Conservation (phyloP, 1,139 yeast genomes). For the Nakaseomyces delphensis region DNA sequence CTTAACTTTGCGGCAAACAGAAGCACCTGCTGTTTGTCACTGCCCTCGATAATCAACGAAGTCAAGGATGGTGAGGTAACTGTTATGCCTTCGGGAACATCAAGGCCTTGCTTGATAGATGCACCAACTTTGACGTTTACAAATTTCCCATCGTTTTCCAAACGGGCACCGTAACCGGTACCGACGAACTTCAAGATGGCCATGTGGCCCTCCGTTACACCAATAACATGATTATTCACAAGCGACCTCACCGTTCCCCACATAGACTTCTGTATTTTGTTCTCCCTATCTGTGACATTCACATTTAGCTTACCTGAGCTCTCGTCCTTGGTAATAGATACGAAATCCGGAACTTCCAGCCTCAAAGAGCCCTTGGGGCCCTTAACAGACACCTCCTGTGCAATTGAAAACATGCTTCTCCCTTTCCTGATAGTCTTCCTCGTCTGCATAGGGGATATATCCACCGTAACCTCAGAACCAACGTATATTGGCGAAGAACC, state of each 20-base stretch:
- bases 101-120: constrained; percentile 57
- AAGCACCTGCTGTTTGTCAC: constrained; percentile 79
- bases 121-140: constrained; percentile 79
- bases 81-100: constrained; percentile 65
- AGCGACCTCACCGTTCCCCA: constrained; percentile 93
- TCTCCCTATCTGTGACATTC: constrained; percentile 46
- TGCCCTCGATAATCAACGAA: constrained; percentile 75
- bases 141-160: constrained; percentile 47
- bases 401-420: constrained; percentile 47
- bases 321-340: constrained; percentile 35
- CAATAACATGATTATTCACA: constrained; percentile 67
- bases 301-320: constrained; percentile 42
- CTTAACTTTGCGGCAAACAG: constrained; percentile 85
- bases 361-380: constrained; percentile 76
- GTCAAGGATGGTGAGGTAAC: constrained; percentile 84
- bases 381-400: constrained; percentile 52
- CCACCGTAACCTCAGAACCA: constrained; percentile 43
- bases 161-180: constrained; percentile 87
- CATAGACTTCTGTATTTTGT: constrained; percentile 70
- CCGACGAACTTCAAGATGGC: constrained; percentile 87
- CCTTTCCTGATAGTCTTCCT: constrained; percentile 62
- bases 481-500: constrained; percentile 53
- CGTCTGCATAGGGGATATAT: constrained; percentile 32
- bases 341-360: constrained; percentile 65
- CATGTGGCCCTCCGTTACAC: constrained; percentile 89